Base-by-base conservation (phyloP, 108 stramenopile species). In the Nitzschia sp. region DNA sequence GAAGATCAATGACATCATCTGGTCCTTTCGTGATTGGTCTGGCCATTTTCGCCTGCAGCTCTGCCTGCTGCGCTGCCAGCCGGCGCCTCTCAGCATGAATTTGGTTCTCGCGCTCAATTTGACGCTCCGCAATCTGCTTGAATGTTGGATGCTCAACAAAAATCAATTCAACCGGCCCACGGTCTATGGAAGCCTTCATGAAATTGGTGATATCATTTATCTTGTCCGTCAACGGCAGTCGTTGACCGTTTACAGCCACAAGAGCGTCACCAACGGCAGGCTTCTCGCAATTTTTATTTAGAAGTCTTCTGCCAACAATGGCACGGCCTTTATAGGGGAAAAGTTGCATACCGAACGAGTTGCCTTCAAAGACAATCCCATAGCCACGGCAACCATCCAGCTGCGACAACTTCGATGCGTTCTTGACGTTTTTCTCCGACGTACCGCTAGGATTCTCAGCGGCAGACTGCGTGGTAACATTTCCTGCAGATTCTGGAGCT, bases 201-300 rank as follows among this genome's bases (percentile, higher is more conserved):
- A 26, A 38, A 3, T 33, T 13, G 1, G 26, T 55, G 49, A 62
- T 67, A 26, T 54, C 49, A 34, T 53, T 46, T 3, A 61, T 51
- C 13, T 68, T 29, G 18, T 46, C 28, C 19, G 42, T 34, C 26
- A 75, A 17, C 2, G 49, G 60, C 9, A 75, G 35, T 18, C 47
- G 30, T 1, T 46, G 5, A 15, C 77, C 83, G 65, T 87, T 85
- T 17, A 82, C 71, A 28, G 84, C 79, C 8, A 87, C 72, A 36
- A 90, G 58, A 48, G 86, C 77, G 57, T 85, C 72, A 34, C 86
- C 89, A 25, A 83, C 63, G 49, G 42, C 57, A 17, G 86, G 86
- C 61, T 57, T 79, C 3, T 31, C 36, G 19, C n/a, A 1, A 23
- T 9, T 3, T 2, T 26, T 25, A 25, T 68, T 54, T 26, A 29